Evolutionary conservation across 371 early-diverging fungal genomes (phyloP), one percentile per base, ranked within the genome.

Genomic region (Haplosporangium sp.): DNA sequence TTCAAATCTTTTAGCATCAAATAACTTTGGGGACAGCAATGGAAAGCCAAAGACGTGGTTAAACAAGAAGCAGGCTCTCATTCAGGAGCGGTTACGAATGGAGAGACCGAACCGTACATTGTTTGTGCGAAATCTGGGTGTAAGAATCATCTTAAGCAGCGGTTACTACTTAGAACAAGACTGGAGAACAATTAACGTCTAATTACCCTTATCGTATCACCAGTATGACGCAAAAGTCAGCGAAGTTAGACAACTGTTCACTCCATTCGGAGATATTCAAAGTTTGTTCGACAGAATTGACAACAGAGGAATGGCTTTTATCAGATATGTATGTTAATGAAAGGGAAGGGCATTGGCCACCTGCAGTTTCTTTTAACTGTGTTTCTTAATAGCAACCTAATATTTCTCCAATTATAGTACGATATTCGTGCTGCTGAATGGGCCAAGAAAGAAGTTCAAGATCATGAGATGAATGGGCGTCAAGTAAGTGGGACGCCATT

Each of bases 61-160:
- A 19, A 61, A 8, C 44, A 61, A 61, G 20, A 70, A 73, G 50
- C 63, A 63, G 27, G 60, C 70, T 8, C 53, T 81, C 19, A 81
- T 81, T 52, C 61, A 71, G n/a, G 75, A 74, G 20, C 74, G 81
- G 8, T 19, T 75, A 8, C 68, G 63, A 4, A 61, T 55, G 58
- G 84, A 84, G 61, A 69, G 77, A 13, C 83, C 76, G 13, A 81
- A 76, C 20, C 82, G 84, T 45, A 68, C 84, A 4, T 53, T 84
- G 15, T 84, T 84, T 53, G 53, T 84, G 11, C 63, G 84, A 11
- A 84, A 83, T 55, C 52, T 84, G 10, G 69, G 40, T 50, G 81
- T 81, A 75, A 71, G 71, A 35, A 15, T n/a, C 27, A 39, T 9
- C 58, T 19, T 19, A 20, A n/a, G 3, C 4, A 45, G 10, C 45